Evolutionary conservation across 2,329 filamentous ascomycete species (phyloP), one percentile per base, ranked within the genome.

Genomic region (Celoporthe dispersa): DNA sequence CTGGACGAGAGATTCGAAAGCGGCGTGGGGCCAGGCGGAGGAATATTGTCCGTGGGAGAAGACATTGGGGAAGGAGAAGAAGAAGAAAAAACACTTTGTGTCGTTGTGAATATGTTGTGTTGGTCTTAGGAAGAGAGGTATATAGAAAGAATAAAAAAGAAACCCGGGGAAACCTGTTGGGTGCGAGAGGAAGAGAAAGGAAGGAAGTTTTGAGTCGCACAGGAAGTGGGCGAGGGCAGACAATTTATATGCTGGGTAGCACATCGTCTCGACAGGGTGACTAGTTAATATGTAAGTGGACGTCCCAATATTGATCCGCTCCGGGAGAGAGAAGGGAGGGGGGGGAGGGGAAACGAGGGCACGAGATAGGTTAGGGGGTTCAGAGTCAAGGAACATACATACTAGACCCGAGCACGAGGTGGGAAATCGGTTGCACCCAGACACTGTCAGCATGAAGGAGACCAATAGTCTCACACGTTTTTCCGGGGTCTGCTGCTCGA

Each of bases 401-500:
- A 48, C 8, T 5, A 33, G 12, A 19, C 8, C 37, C 25, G n/a
- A 22, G 44, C 31, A 65, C 53, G 53, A 57, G 28, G 28, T 55
- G 51, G 51, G 51, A 28, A 19, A 14, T 28, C 25, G 12, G 53
- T 16, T 7, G 28, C 53, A 31, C 53, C 25, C 2, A 53, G 19
- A n/a, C 53, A 64, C 25, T 39, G 12, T 59, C 57, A 16, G 62
- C 69, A 65, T 35, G 63, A 39, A 39, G 33, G 12, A 48, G 39
- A 28, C 69, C 69, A 66, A 71, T 69, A 33, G 69, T 69, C 67
- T 69, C 62, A 69, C 63, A 69, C 63, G 41, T 2, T 64, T 69
- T 25, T 31, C 31, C 57, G 59, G 48, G 59, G 11, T 37, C 57
- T 37, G 33, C 16, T 31, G 9, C 25, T 31, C 25, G 19, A 48